Percentiles rank a stretch among this genome's conserved stretches.
These are phyloP conservation scores for Aspergillus intermedius DNA, from an alignment of 2,329 filamentous ascomycete species.

Conservation along the genomic window DNA sequence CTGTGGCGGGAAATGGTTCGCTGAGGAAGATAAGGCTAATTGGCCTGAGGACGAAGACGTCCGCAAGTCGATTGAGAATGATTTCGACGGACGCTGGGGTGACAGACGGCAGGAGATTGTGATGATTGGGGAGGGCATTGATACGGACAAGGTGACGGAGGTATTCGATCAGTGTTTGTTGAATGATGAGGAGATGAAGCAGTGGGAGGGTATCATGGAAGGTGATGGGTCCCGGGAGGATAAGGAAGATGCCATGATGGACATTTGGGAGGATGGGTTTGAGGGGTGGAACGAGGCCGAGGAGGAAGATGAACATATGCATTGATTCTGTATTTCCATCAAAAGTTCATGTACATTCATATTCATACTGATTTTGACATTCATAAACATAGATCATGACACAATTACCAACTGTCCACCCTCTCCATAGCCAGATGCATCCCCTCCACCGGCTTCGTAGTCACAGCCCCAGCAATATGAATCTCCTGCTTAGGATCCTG, in stretches of 20 bases:
- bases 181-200: conserved; percentile 52
- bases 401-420: conserved; percentile 26
- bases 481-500: conserved; percentile 31
- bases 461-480: conserved; percentile 31
- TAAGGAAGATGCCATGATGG: conserved; percentile 43
- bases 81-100: conserved; percentile 54
- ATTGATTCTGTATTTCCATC: conserved; percentile 5
- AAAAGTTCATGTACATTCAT: conserved; percentile 10
- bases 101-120: conserved; percentile 67
- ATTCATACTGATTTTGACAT: conserved; percentile 2
- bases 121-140: conserved; percentile 63
- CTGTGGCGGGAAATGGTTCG: conserved; percentile 49
- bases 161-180: conserved; percentile 57
- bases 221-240: conserved; percentile 31
- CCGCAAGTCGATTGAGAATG: conserved; percentile 42
- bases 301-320: conserved; percentile 14
- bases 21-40: conserved; percentile 48
- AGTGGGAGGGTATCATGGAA: conserved; percentile 51
- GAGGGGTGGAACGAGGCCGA: conserved; percentile 49
- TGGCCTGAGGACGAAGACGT: conserved; percentile 47
- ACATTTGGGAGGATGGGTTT: conserved; percentile 55
- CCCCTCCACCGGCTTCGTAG: conserved; percentile 34
- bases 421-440: conserved; percentile 30
- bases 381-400: background rate
- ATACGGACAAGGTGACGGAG: conserved; percentile 45